Percentiles rank a stretch among this genome's conserved stretches.
phyloP scores from a whole-genome alignment of 345 rosid species.

The Toxicodendron radicans region DNA sequence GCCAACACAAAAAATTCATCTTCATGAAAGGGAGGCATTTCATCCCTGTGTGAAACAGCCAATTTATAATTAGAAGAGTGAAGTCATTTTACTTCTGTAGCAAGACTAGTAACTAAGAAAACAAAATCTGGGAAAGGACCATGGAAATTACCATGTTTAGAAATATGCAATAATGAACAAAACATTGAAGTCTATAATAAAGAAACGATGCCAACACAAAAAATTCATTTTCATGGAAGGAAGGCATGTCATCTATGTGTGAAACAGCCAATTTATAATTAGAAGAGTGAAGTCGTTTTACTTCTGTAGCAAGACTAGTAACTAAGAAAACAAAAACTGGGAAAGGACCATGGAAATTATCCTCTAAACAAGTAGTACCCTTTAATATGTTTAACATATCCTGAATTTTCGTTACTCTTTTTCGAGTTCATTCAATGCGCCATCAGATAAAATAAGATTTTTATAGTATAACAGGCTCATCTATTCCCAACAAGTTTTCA shows the following conservation, averaged over 20 bases:
- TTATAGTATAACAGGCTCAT: too few species aligned
- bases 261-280: slow-evolving; percentile 8
- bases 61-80: slow-evolving; percentile 1
- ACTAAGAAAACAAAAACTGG: not conserved
- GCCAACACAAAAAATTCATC: slow-evolving; percentile 30
- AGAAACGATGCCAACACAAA: slow-evolving; percentile 23
- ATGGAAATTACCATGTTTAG: not conserved
- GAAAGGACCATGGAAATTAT: not conserved
- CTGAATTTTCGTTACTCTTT: not conserved
- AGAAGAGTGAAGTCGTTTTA: not conserved
- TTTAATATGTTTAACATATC: not conserved
- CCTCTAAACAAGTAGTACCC: not conserved
- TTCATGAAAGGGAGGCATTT: slow-evolving; percentile 22
- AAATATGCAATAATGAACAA: not conserved
- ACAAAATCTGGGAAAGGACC: not conserved
- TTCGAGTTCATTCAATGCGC: not conserved
- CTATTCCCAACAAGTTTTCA: not conserved
- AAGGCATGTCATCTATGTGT: slow-evolving; percentile 29
- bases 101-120: not conserved
- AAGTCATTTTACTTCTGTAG: not conserved
- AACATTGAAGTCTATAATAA: not conserved
- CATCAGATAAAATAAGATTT: not conserved
- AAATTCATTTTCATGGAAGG: slow-evolving; percentile 29
- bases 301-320: not conserved
- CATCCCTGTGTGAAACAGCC: slow-evolving; percentile 27